Evolutionary conservation across 2,329 filamentous ascomycete genomes (phyloP), one percentile per base, ranked within the genome.

Genomic region (Acephala macrosclerotiorum): DNA sequence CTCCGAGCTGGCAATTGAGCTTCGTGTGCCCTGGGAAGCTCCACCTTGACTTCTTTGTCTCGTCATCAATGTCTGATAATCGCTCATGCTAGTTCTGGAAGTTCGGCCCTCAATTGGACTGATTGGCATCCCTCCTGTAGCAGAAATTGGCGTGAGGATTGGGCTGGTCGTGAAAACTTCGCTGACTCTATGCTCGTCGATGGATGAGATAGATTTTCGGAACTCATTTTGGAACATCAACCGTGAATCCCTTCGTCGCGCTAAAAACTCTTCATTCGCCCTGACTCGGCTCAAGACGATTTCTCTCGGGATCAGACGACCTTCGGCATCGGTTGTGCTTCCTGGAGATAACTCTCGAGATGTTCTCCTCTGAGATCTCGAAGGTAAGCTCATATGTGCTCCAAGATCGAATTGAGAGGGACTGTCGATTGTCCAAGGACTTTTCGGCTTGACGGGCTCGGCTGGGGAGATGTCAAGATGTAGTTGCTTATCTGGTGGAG

Each of bases 241-340:
- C 36, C 70, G 66, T 36, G 72, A 74, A 36, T 68, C 68, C 26
- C 70, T 66, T 42, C 73, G 61, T 49, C 71, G 68, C 47, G 72
- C 73, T 7, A 75, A 45, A 20, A 72, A 75, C 38, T 74, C 70
- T 16, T 75, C 73, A 65, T 76, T 75, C 18, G 68, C 68, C 25
- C 51, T 66, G 3, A 75, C 49, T 25, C 71, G 67, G 36, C 49
- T 66, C 49, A 65, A 62, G 3, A 75, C 70, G 5, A 71, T 49
- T 51, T 75, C 72, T 56, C 67, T 71, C 12, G 70, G 65, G 36
- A 76, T 75, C 12, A 73, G 55, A 29, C 42, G 63, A 47, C 57
- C 58, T 12, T 45, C 53, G 11, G 42, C 36, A 5, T 65, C 61
- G 40, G 62, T 49, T 14, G 63, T 57, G 45, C 63, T 62, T 51